Evolutionary conservation across 306 rosid species (phyloP).

Genomic region (Pyrus bretschneideri): DNA sequence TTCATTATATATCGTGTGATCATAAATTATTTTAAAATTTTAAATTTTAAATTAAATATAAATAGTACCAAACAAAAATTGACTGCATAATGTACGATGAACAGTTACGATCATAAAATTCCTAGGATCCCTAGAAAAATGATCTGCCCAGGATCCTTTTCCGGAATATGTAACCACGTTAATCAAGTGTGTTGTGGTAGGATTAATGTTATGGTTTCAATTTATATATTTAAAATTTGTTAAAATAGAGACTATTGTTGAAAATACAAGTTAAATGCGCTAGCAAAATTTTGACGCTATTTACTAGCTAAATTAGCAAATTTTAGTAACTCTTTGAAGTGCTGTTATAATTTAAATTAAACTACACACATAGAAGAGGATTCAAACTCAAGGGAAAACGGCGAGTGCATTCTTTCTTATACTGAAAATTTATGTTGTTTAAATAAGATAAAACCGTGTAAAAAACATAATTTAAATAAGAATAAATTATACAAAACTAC

Average conservation of each 20-base stretch:
- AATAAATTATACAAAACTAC: too few species aligned
- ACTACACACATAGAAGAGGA: neutral
- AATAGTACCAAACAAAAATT: too few species aligned
- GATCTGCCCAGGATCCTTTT: accelerated
- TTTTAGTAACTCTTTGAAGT: neutral
- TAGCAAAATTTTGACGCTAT: neutral
- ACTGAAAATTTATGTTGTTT: neutral
- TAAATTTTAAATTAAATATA: too few species aligned
- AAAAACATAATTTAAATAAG: too few species aligned
- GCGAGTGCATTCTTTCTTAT: too few species aligned
- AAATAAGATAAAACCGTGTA: too few species aligned
- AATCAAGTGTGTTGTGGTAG: neutral
- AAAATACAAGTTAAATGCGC: neutral
- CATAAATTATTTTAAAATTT: too few species aligned
- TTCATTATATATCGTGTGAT: too few species aligned
- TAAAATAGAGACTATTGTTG: neutral
- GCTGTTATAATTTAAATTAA: neutral
- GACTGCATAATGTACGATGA: too few species aligned
- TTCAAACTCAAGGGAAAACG: neutral
- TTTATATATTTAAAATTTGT: neutral
- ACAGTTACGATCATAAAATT: too few species aligned
- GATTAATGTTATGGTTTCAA: neutral
- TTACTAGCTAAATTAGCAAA: neutral
- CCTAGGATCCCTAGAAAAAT: too few species aligned
- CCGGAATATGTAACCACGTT: neutral